phyloP scores from a whole-genome alignment of 1,139 yeast species.

The Scheffersomyces cryptocercus region DNA sequence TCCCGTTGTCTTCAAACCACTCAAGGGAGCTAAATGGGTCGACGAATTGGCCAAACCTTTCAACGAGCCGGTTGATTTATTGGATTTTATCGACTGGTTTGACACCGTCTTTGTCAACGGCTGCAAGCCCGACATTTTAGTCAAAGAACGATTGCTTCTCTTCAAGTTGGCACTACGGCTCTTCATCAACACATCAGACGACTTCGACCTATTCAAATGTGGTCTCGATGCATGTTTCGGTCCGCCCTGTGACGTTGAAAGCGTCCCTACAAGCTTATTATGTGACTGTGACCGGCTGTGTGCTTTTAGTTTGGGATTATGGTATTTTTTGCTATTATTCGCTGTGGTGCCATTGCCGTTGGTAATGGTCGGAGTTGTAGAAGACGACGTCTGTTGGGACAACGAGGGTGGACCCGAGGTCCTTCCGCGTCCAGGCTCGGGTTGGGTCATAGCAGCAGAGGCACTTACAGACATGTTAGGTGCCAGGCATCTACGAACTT shows the following conservation, averaged over 20 bases:
- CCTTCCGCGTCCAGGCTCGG: not conserved
- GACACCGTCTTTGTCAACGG: constrained; percentile 43
- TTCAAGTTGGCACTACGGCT: constrained; percentile 24
- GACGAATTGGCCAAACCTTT: constrained; percentile 27
- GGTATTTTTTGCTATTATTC: not conserved
- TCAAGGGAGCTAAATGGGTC: constrained; percentile 12
- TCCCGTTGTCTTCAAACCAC: constrained; percentile 41
- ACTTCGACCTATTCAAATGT: constrained; percentile 39
- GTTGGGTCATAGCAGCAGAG: not conserved
- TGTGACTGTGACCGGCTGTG: constrained; percentile 38
- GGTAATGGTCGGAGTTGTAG: not conserved
- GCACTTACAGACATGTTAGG: not conserved
- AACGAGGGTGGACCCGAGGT: not conserved
- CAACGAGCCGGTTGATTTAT: constrained; percentile 36
- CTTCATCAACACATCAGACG: constrained; percentile 42
- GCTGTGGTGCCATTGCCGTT: not conserved
- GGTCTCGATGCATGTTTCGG: constrained; percentile 26
- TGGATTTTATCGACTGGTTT: constrained; percentile 24
- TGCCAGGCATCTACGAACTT: too few species aligned
- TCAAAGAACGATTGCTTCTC: constrained; percentile 38
- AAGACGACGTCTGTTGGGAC: not conserved
- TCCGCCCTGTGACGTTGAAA: constrained; percentile 16
- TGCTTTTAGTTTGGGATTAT: constrained; percentile 13
- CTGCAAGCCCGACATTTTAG: constrained; percentile 38
- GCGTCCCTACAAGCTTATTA: constrained; percentile 25